phyloP scores from a whole-genome alignment of 202 grass and related monocot species.

The Setaria italica region DNA sequence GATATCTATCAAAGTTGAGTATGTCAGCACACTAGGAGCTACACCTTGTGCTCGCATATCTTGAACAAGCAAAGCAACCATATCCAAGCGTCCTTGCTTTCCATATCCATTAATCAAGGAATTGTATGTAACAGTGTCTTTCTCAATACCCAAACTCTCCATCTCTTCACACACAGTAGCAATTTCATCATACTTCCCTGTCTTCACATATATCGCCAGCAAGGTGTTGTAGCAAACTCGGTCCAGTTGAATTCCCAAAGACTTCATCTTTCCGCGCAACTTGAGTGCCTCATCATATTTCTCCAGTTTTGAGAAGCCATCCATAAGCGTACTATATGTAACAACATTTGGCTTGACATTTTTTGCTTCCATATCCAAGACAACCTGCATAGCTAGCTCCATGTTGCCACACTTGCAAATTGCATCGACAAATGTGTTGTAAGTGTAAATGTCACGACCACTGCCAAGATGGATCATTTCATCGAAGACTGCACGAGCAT shows the following conservation, averaged over 20 bases:
- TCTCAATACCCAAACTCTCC: constrained; percentile 76
- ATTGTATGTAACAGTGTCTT: constrained; percentile 98
- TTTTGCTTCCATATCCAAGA: constrained; percentile 78
- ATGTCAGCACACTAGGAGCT: constrained; percentile 84
- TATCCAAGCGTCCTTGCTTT: constrained; percentile 85
- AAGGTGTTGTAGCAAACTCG: constrained; percentile 97
- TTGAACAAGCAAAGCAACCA: constrained; percentile 84
- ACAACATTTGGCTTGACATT: constrained; percentile 90
- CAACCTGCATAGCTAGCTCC: constrained; percentile 81
- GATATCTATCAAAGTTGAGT: constrained; percentile 98
- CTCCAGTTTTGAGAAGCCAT: constrained; percentile 94
- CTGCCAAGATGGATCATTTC: constrained; percentile 96
- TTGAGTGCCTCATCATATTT: constrained; percentile 87
- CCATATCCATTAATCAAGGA: constrained; percentile 96
- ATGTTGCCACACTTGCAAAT: constrained; percentile 97
- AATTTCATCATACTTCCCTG: constrained; percentile 82
- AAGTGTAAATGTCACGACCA: constrained; percentile 94
- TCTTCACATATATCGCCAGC: constrained; percentile 87
- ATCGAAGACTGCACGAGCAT: constrained; percentile 82
- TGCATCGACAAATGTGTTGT: constrained; percentile 97
- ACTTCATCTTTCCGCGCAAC: constrained; percentile 83
- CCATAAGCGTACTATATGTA: constrained; percentile 96
- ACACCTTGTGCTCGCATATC: constrained; percentile 85
- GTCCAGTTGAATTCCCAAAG: constrained; percentile 77
- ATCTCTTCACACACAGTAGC: constrained; percentile 89